Conservation (phyloP, 163 green algal species). For the Scenedesmus sp. region DNA sequence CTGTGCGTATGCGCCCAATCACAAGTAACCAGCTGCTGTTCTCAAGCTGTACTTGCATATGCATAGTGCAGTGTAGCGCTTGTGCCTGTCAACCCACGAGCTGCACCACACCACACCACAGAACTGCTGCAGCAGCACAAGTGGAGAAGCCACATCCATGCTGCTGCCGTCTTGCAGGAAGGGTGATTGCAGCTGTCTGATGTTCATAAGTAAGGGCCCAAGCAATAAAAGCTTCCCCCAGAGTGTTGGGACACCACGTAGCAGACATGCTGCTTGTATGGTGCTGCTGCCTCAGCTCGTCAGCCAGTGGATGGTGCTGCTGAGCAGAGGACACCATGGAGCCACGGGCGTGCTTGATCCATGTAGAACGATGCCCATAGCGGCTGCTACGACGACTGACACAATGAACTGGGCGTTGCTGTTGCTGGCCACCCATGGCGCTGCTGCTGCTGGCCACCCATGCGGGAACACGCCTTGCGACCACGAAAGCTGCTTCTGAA, state of each 20-base stretch:
- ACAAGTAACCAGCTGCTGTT: background rate
- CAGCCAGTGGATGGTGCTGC: slow-evolving; percentile 6
- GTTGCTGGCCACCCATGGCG: background rate
- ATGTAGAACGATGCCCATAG: slow-evolving; percentile 2
- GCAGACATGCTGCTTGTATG: background rate
- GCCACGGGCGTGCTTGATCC: slow-evolving; percentile 6
- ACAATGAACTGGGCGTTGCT: background rate
- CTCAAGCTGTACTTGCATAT: background rate
- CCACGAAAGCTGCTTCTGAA: background rate
- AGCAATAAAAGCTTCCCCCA: background rate
- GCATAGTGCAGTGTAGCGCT: background rate
- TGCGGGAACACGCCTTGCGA: background rate
- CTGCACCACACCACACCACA: background rate
- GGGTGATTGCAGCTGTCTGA: background rate
- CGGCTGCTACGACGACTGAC: background rate
- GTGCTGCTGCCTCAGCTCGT: slow-evolving; percentile 9
- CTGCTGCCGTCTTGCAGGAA: background rate
- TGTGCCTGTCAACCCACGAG: background rate
- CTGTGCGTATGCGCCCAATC: background rate
- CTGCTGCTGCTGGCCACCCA: slow-evolving; percentile 9
- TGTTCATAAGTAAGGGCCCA: background rate
- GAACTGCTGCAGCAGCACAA: background rate
- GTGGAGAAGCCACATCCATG: background rate
- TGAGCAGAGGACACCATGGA: background rate
- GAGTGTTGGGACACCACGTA: background rate